A percentile compares a stretch with the other conserved stretches of the same genome.
Evolutionary conservation across 441 rosid species (phyloP).

Genomic region (Melastoma candidum): DNA sequence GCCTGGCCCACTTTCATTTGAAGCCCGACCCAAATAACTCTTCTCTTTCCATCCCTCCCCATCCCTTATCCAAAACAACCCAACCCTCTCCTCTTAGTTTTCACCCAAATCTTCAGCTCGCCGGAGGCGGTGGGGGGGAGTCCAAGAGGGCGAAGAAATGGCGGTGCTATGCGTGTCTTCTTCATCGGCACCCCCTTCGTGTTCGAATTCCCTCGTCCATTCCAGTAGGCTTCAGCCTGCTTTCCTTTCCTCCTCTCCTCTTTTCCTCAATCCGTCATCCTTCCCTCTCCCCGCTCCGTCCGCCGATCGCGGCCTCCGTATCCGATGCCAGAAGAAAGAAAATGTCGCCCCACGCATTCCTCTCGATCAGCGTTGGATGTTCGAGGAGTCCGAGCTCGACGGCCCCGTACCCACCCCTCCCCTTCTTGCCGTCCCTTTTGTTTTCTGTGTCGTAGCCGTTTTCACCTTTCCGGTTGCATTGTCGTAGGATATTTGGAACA

Average conservation of each 20-base stretch:
- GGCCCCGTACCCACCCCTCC: constrained; percentile 58
- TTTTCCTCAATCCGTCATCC: constrained; percentile 32
- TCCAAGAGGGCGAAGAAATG: constrained; percentile 24
- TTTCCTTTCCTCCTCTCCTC: constrained; percentile 9
- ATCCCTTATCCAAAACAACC: neutral
- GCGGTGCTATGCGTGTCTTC: constrained; percentile 35
- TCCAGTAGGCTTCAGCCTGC: constrained; percentile 10
- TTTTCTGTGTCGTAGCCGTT: neutral
- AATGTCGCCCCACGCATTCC: constrained; percentile 38
- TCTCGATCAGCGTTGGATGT: constrained; percentile 80
- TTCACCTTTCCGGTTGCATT: neutral
- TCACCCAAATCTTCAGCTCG: constrained; percentile 1
- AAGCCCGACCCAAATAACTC: too few species aligned
- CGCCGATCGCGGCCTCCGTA: constrained; percentile 26
- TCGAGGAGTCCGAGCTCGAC: constrained; percentile 59
- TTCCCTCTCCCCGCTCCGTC: constrained; percentile 13
- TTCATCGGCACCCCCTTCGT: constrained; percentile 18
- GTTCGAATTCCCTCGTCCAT: constrained; percentile 6
- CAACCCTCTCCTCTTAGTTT: constrained; percentile 1
- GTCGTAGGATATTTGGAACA: constrained; percentile 85
- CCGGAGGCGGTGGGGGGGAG: constrained; percentile 6
- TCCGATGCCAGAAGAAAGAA: constrained; percentile 39
- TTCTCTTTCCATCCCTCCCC: too few species aligned
- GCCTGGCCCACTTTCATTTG: too few species aligned
- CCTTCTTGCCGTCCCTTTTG: neutral